A percentile compares a stretch with the other conserved stretches of the same genome.
phyloP scores from a whole-genome alignment of 2,329 filamentous ascomycete genomes.

The Cercospora janseana region DNA sequence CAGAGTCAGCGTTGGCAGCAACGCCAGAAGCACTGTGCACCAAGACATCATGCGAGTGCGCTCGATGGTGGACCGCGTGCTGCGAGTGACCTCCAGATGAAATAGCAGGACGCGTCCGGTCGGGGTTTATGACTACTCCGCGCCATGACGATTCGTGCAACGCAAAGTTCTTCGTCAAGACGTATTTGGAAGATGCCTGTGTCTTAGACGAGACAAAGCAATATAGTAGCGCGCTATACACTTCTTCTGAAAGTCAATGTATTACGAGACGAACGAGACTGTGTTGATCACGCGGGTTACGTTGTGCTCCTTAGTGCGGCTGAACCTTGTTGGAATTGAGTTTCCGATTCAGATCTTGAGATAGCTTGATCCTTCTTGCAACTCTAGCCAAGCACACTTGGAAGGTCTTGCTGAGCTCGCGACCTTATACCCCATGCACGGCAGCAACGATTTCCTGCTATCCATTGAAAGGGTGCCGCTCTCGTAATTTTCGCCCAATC shows the following conservation, averaged over 20 bases:
- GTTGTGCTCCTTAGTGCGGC: not conserved
- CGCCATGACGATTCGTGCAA: slow-evolving; percentile 1
- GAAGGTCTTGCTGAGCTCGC: too few relatives aligned
- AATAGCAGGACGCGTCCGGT: too few relatives aligned
- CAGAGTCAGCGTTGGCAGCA: slow-evolving; percentile 14
- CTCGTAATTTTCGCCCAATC: slow-evolving; percentile 47
- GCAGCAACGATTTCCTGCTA: too few relatives aligned
- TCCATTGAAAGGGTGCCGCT: slow-evolving; percentile 41
- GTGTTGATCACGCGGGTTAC: not conserved
- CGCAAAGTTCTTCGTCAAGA: not conserved
- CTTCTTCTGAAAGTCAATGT: not conserved
- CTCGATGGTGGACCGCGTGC: too few relatives aligned
- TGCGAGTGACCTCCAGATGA: too few relatives aligned
- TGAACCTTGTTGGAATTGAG: not conserved
- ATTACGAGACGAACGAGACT: not conserved
- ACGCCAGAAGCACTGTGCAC: not conserved
- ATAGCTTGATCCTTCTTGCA: slow-evolving; percentile 5
- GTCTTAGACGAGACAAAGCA: not conserved
- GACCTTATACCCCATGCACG: too few relatives aligned
- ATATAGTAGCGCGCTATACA: not conserved
- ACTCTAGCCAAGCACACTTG: too few relatives aligned
- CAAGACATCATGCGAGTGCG: not conserved
- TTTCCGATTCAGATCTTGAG: not conserved
- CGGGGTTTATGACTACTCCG: not conserved
- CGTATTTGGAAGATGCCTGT: not conserved